A percentile compares a stretch with the other conserved stretches of the same genome.
Conservation (phyloP, 352 stramenopile genomes). For the Phytophthora lateralis region DNA sequence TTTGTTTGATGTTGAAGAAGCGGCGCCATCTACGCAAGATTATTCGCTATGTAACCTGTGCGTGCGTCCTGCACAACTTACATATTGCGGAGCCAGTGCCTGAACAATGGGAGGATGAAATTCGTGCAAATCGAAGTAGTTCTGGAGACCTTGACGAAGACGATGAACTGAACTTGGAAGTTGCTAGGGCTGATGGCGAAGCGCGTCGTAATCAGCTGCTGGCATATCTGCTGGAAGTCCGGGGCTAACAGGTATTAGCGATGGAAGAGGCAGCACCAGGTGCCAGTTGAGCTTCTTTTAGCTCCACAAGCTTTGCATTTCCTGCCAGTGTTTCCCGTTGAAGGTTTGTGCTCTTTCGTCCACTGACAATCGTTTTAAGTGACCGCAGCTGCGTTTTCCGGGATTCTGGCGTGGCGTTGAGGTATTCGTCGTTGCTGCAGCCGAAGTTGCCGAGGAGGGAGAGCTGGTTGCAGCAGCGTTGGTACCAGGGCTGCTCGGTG, state of each 20-base stretch:
- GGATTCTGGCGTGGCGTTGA: not conserved
- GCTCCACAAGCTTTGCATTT: not conserved
- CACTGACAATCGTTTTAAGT: conserved; percentile 4
- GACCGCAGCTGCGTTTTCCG: not conserved
- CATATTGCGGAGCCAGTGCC: conserved; percentile 1
- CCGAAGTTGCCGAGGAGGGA: not conserved
- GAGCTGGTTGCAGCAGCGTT: not conserved
- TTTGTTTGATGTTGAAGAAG: conserved; percentile 6
- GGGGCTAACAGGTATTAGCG: not conserved
- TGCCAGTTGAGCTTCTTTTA: conserved; percentile 5
- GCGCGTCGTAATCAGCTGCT: conserved; percentile 6
- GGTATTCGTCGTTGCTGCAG: not conserved
- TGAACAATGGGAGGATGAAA: not conserved
- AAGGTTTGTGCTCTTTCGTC: not conserved
- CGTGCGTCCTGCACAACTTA: conserved; percentile 4
- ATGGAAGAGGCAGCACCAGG: not conserved
- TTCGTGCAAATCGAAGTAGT: not conserved
- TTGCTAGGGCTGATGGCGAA: conserved; percentile 5
- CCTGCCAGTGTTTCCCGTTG: not conserved
- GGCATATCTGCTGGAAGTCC: conserved; percentile 7
- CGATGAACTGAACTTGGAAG: conserved; percentile 7
- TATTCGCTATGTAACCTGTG: conserved; percentile 2
- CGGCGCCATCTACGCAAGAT: not conserved
- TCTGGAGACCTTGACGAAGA: conserved; percentile 3
- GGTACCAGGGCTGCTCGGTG: not conserved